Evolutionary conservation across 805 yeast genomes (phyloP).

Genomic region (Jamesozyma lodderae): DNA sequence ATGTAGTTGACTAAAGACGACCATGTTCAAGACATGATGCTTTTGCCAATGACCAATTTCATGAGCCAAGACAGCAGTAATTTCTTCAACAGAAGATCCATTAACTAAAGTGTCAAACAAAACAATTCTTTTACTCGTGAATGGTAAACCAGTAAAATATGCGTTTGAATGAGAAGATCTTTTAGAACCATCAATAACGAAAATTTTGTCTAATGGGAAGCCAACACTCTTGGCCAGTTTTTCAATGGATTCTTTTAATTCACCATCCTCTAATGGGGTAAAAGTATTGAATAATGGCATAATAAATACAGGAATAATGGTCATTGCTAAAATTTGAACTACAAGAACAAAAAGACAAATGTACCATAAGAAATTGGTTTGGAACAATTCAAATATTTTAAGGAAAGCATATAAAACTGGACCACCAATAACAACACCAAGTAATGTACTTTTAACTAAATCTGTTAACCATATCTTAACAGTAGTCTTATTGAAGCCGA

Average conservation of each 20-base stretch:
- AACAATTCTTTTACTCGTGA: constrained; percentile 87
- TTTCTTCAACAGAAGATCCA: constrained; percentile 66
- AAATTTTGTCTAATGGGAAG: constrained; percentile 81
- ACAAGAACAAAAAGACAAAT: constrained; percentile 61
- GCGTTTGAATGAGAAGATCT: constrained; percentile 97
- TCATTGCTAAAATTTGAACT: constrained; percentile 65
- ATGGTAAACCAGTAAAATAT: constrained; percentile 90
- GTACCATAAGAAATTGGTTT: constrained; percentile 74
- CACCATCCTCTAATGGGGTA: constrained; percentile 84
- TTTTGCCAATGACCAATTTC: constrained; percentile 98
- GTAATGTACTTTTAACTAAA: constrained; percentile 46
- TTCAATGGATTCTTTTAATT: constrained; percentile 74
- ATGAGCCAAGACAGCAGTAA: constrained; percentile 94
- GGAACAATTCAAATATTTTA: constrained; percentile 71
- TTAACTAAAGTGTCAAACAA: constrained; percentile 84
- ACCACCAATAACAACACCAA: constrained; percentile 53
- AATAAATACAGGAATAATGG: constrained; percentile 74
- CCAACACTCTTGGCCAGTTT: constrained; percentile 61
- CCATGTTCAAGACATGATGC: constrained; percentile 74
- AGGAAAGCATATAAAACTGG: constrained; percentile 69
- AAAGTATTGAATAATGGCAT: constrained; percentile 90
- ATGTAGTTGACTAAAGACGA: constrained; percentile 56
- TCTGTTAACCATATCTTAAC: constrained; percentile 64
- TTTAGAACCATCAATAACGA: constrained; percentile 93
- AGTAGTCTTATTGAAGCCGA: constrained; percentile 88